Conservation (phyloP, 1,139 yeast species). For the Protomyces macrosporus region DNA sequence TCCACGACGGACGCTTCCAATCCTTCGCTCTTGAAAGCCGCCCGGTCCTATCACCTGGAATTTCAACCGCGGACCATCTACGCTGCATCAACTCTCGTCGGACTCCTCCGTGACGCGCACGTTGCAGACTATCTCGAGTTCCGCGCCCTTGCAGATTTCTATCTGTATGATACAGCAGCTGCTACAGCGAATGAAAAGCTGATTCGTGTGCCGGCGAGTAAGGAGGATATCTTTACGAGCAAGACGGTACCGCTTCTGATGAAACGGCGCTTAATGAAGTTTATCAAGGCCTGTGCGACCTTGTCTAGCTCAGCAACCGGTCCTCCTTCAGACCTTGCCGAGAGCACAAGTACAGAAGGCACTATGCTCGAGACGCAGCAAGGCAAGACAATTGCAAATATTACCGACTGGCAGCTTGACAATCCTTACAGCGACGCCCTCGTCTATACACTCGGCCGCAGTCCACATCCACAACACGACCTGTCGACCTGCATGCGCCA, state of each 20-base stretch:
- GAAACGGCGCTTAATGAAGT: conserved; percentile 84
- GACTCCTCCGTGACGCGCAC: conserved; percentile 70
- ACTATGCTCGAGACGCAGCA: conserved; percentile 45
- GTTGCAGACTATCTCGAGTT: conserved; percentile 90
- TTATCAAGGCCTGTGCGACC: conserved; percentile 71
- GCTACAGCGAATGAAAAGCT: conserved; percentile 41
- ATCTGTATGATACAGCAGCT: conserved; percentile 49
- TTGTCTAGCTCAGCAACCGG: not conserved
- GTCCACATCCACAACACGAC: conserved; percentile 53
- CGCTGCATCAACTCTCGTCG: conserved; percentile 78
- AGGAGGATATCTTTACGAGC: conserved; percentile 90
- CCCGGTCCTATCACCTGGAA: conserved; percentile 80
- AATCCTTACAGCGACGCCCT: conserved; percentile 5
- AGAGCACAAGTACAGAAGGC: conserved; percentile 50
- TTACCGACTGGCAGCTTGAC: conserved; percentile 2
- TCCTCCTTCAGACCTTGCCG: conserved; percentile 32
- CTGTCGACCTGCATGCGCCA: conserved; percentile 73
- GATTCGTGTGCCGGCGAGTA: conserved; percentile 62
- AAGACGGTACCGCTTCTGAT: conserved; percentile 69
- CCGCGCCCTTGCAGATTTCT: conserved; percentile 81
- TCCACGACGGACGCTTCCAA: not conserved
- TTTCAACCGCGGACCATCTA: conserved; percentile 83
- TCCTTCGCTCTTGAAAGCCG: conserved; percentile 36
- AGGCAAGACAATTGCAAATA: not conserved
- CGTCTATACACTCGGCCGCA: conserved; percentile 77